phyloP scores from a whole-genome alignment of 1,139 yeast species.

The Scheffersomyces segobiensis region DNA sequence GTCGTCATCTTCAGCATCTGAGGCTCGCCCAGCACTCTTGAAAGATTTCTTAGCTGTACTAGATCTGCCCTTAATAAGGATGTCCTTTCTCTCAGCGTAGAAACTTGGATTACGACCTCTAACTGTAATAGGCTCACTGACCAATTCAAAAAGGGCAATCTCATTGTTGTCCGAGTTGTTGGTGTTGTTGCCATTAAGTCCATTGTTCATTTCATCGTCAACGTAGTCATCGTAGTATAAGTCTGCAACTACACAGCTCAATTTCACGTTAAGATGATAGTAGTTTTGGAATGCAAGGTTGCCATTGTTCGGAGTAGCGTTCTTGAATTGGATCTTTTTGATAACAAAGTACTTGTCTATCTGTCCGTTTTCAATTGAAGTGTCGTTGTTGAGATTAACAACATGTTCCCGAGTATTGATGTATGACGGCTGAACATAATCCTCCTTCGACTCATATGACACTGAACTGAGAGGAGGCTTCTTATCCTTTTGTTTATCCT shows the following conservation, averaged over 20 bases:
- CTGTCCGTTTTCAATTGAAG: conserved; percentile 20
- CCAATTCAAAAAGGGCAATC: conserved; percentile 32
- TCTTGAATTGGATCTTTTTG: conserved; percentile 55
- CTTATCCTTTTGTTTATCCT: conserved; percentile 7
- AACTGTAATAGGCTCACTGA: conserved; percentile 56
- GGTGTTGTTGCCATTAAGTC: conserved; percentile 3
- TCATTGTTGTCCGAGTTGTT: conserved; percentile 29
- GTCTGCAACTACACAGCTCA: conserved; percentile 49
- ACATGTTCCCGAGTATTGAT: conserved; percentile 30
- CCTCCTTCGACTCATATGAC: conserved; percentile 12
- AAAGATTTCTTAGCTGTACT: conserved; percentile 14
- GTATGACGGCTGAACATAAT: conserved; percentile 19
- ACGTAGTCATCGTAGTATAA: conserved; percentile 44
- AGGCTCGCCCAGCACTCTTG: conserved; percentile 7
- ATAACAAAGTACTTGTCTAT: conserved; percentile 37
- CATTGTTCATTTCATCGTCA: conserved; percentile 25
- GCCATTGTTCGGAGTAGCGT: conserved; percentile 67
- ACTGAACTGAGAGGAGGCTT: not conserved
- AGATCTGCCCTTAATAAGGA: conserved; percentile 30
- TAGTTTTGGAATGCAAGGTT: conserved; percentile 58
- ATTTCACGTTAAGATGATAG: conserved; percentile 48
- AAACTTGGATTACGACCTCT: conserved; percentile 69
- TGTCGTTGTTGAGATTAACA: conserved; percentile 29
- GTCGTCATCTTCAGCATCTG: conserved; percentile 3
- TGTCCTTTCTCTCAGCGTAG: conserved; percentile 56